Conservation (phyloP, 192 early-diverging fungal species). For the Backusella morwellensis region DNA sequence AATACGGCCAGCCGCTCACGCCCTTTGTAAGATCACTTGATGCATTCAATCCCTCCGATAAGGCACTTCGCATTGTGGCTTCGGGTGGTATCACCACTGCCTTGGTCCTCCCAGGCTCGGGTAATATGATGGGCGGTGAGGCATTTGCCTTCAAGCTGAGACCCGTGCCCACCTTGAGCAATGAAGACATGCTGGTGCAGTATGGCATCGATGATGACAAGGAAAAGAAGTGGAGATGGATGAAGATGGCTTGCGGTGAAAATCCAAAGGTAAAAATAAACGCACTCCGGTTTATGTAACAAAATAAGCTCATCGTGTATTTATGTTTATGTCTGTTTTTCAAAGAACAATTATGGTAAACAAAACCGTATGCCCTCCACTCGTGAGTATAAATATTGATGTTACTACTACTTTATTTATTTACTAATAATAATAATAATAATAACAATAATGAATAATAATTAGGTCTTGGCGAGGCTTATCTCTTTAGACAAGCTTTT, state of each 20-base stretch:
- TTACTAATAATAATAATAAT: neutral
- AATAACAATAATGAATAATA: neutral
- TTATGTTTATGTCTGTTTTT: neutral
- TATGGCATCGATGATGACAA: conserved; percentile 47
- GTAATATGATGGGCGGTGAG: conserved; percentile 78
- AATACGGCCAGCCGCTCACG: conserved; percentile 56
- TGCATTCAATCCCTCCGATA: conserved; percentile 66
- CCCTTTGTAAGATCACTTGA: conserved; percentile 68
- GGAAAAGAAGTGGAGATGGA: conserved; percentile 56
- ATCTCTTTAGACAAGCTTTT: conserved; percentile 62
- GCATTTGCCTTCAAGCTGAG: conserved; percentile 66
- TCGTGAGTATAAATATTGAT: conserved; percentile 25
- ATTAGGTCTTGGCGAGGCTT: conserved; percentile 58
- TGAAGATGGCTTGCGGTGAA: conserved; percentile 87
- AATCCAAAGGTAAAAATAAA: conserved; percentile 55
- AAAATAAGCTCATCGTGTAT: neutral
- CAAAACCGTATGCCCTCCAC: conserved; percentile 38
- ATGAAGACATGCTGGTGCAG: conserved; percentile 62
- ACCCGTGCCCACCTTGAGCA: conserved; percentile 46
- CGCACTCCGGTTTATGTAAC: neutral
- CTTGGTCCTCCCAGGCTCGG: conserved; percentile 69
- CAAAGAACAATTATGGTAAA: conserved; percentile 11
- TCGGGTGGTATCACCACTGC: conserved; percentile 77
- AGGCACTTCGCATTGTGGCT: conserved; percentile 52
- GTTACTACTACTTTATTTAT: neutral